A percentile compares a stretch with the other conserved stretches of the same genome.
Conservation (phyloP, 768 basidiomycete genomes). For the Tylopilus subfusipes region DNA sequence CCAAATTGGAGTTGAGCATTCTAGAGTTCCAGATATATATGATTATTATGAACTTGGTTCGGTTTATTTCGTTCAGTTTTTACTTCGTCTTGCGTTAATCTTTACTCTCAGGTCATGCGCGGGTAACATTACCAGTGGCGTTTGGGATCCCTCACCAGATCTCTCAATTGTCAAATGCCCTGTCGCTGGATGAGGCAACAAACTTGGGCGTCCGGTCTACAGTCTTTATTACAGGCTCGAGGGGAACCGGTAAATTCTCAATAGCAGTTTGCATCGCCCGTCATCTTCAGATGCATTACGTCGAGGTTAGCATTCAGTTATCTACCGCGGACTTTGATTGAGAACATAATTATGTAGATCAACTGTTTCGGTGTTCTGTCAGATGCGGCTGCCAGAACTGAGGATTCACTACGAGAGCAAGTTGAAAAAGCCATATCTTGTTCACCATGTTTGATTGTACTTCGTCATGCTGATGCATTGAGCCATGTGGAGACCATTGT, state of each 20-base stretch:
- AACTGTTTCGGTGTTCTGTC: slow-evolving; percentile 83
- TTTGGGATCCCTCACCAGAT: slow-evolving; percentile 46
- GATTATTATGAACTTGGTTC: slow-evolving; percentile 52
- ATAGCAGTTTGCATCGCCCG: slow-evolving; percentile 53
- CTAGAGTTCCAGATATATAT: slow-evolving; percentile 50
- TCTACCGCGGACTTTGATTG: neutral
- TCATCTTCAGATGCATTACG: slow-evolving; percentile 68
- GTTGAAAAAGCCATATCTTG: slow-evolving; percentile 76
- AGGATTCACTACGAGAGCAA: slow-evolving; percentile 64
- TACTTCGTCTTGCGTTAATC: slow-evolving; percentile 1
- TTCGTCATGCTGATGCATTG: slow-evolving; percentile 81
- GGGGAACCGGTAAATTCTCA: slow-evolving; percentile 81
- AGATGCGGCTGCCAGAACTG: slow-evolving; percentile 73
- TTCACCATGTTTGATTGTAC: slow-evolving; percentile 79
- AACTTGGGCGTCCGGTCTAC: slow-evolving; percentile 65
- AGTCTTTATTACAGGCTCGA: slow-evolving; percentile 71
- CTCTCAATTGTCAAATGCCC: slow-evolving; percentile 55
- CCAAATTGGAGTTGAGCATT: slow-evolving; percentile 75
- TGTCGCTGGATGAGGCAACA: slow-evolving; percentile 51
- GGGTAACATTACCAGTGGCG: neutral
- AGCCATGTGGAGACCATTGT: slow-evolving; percentile 59
- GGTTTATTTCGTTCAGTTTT: slow-evolving; percentile 10
- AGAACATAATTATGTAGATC: slow-evolving; percentile 46
- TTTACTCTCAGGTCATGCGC: slow-evolving; percentile 19
- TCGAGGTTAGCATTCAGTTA: slow-evolving; percentile 51